Conservation (phyloP, 31 red algal genomes). For the Porphyra umbilicalis region DNA sequence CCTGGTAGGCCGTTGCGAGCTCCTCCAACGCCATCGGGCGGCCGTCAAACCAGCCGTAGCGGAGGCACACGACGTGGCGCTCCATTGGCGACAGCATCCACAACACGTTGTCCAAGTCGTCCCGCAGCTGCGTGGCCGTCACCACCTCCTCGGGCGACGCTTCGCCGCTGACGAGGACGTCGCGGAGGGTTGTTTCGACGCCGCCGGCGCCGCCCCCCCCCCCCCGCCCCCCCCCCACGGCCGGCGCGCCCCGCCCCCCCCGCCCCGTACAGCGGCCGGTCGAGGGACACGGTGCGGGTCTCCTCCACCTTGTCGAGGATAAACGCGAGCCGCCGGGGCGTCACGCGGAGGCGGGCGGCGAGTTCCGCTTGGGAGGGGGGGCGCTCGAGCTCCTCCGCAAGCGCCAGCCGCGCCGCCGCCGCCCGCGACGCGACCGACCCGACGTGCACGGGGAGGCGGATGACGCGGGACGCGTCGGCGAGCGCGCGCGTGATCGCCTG, state of each 20-base stretch:
- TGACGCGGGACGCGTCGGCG: constrained; percentile 56
- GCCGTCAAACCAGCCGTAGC: constrained; percentile 92
- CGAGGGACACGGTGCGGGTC: constrained; percentile 36
- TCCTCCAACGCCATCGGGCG: constrained; percentile 78
- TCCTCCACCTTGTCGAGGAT: constrained; percentile 26
- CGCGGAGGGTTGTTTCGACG: constrained; percentile 44
- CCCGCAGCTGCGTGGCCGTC: constrained; percentile 38
- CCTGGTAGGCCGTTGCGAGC: constrained; percentile 71
- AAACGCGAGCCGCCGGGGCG: constrained; percentile 35
- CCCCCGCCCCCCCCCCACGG: background rate
- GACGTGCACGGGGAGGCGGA: constrained; percentile 87
- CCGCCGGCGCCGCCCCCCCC: constrained; percentile 6
- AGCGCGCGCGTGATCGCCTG: constrained; percentile 76
- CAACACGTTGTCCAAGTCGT: constrained; percentile 73
- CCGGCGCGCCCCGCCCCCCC: background rate
- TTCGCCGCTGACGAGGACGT: constrained; percentile 50
- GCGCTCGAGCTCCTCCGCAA: constrained; percentile 55
- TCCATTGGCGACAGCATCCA: constrained; percentile 51
- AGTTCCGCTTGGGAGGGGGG: constrained; percentile 54
- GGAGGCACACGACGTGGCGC: constrained; percentile 73
- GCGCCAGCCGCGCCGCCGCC: constrained; percentile 15
- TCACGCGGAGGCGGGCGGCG: constrained; percentile 44
- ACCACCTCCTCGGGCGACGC: constrained; percentile 65
- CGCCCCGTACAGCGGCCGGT: constrained; percentile 29
- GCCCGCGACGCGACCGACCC: constrained; percentile 58